Conservation (phyloP, 2,329 filamentous ascomycete genomes). For the Cryphonectria radicalis region DNA sequence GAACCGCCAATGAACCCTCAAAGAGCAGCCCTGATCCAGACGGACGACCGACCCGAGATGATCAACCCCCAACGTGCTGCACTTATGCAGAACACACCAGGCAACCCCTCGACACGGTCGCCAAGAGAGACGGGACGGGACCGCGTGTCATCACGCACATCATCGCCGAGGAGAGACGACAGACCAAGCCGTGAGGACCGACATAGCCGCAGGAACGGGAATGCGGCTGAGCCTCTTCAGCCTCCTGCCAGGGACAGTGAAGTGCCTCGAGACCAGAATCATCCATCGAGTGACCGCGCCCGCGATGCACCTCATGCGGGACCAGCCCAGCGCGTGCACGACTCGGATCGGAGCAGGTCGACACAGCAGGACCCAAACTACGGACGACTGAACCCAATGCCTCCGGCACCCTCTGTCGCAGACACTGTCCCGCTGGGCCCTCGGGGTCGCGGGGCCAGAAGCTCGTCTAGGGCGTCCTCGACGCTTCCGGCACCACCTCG, state of each 20-base stretch:
- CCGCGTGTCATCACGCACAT: constrained; percentile 44
- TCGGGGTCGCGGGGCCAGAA: constrained; percentile 47
- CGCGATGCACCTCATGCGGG: constrained; percentile 48
- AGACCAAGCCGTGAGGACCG: constrained; percentile 52
- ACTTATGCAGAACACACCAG: constrained; percentile 47
- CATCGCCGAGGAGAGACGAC: constrained; percentile 56
- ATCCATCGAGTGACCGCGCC: constrained; percentile 42
- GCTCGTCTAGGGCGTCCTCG: constrained; percentile 37
- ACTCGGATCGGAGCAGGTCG: constrained; percentile 55
- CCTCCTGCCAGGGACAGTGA: constrained; percentile 35
- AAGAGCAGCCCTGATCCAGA: constrained; percentile 54
- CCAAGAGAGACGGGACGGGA: constrained; percentile 52
- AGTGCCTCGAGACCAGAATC: constrained; percentile 29
- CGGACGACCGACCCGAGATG: constrained; percentile 43
- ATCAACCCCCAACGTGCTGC: constrained; percentile 55
- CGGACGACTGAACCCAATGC: constrained; percentile 61
- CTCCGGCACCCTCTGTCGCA: constrained; percentile 47
- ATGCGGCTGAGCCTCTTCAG: constrained; percentile 24
- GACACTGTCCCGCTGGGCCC: constrained; percentile 59
- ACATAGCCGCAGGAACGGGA: constrained; percentile 40
- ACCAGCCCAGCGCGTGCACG: constrained; percentile 43
- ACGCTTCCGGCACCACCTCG: constrained; percentile 46
- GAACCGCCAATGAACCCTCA: constrained; percentile 61
- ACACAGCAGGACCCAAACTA: constrained; percentile 65
- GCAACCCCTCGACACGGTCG: constrained; percentile 42